Evolutionary conservation across 2,329 filamentous ascomycete genomes (phyloP), one percentile per base, ranked within the genome.

Genomic region (Xylaria sp.): DNA sequence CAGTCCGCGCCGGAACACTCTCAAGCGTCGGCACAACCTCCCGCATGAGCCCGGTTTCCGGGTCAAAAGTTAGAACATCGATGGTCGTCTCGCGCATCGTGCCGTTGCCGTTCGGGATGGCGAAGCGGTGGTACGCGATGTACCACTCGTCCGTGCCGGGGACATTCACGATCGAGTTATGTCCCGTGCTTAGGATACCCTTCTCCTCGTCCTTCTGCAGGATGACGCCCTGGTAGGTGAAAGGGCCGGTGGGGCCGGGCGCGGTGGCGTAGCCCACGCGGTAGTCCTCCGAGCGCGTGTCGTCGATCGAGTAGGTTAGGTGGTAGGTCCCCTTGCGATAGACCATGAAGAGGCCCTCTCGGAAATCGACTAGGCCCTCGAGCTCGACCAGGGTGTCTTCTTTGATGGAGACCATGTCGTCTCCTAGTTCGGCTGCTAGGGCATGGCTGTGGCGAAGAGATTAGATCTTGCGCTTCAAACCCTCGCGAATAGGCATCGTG

Each of bases 91-190:
- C 76, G 0, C 76, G 62, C 44, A 71, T 65, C 2, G 71, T 77
- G 0, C 76, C 78, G 51, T 76, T 69, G 0, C 78, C 77, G 39
- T 68, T 64, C 0, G 77, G 77, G 24, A 79, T 78, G 2, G 62
- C 67, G 51, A 80, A 79, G 1, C 77, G 71, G 56, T 80, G 77
- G 44, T 80, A 80, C 0, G 71, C 76, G 26, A 80, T 78, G 52
- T 77, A 78, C 77, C 77, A 80, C 20, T 78, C 70, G 55, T 80
- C 76, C 0, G 76, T 78, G 0, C 71, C 73, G 0, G 76, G 77
- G 1, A 79, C 70, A 39, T 78, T 77, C 17, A 79, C 58, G 2
- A 79, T 71, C 0, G 75, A 77, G 60, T 74, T 72, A 54, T 78
- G 75, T 0, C 77, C 78, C 0, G 77, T 78, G 0, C 67, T 77